These are phyloP conservation scores for Solanum pennellii DNA, from an alignment of 257 asterid genomes.

Conservation along the genomic window DNA sequence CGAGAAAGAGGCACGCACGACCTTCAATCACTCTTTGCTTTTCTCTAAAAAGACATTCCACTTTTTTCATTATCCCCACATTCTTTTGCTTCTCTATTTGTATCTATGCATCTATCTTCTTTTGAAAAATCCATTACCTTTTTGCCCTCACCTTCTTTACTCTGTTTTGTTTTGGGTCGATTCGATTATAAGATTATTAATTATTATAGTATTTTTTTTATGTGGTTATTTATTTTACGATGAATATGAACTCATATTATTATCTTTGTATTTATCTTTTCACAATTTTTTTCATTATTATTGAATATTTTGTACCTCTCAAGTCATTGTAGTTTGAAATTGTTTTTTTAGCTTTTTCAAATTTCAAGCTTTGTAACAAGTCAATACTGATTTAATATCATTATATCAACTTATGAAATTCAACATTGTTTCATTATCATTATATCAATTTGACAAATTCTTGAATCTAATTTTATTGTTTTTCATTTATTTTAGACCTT, in stretches of 20 bases:
- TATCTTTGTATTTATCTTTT: too few relatives aligned
- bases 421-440: background rate
- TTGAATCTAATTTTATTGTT: too few relatives aligned
- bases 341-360: too few relatives aligned
- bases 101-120: background rate
- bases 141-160: background rate
- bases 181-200: background rate
- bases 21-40: slow-evolving; percentile 1
- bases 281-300: too few relatives aligned
- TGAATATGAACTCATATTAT: background rate
- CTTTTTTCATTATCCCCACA: slow-evolving; percentile 18
- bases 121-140: background rate
- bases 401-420: too few relatives aligned
- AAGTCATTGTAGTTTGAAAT: too few relatives aligned
- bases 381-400: rapidly evolving
- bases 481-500: too few relatives aligned
- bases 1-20: slow-evolving; percentile 28
- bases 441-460: background rate
- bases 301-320: background rate
- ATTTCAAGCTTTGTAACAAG: background rate
- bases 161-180: background rate
- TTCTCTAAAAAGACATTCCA: slow-evolving; percentile 29
- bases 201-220: too few relatives aligned
- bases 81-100: background rate
- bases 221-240: too few relatives aligned